phyloP scores from a whole-genome alignment of 2,329 filamentous ascomycete genomes.

The Penicillium sp. region DNA sequence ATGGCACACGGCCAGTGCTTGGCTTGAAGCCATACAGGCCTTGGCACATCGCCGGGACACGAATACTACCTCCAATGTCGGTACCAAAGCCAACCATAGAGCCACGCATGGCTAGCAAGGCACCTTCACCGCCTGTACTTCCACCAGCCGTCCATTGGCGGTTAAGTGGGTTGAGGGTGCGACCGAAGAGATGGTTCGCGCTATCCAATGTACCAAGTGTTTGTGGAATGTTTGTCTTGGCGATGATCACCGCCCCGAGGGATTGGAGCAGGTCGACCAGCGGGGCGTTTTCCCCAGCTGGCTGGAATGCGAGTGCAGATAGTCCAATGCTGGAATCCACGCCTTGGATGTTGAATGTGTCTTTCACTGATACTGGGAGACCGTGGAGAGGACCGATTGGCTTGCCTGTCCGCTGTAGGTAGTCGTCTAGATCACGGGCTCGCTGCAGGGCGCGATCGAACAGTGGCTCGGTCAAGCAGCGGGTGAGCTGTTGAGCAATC shows the following conservation, averaged over 20 bases:
- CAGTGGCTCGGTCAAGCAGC: conserved; percentile 56
- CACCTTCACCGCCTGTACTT: conserved; percentile 66
- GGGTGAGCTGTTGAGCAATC: conserved; percentile 44
- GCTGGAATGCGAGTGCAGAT: conserved; percentile 60
- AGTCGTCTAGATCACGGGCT: conserved; percentile 51
- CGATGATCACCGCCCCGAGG: conserved; percentile 67
- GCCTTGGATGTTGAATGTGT: conserved; percentile 50
- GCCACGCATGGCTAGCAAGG: conserved; percentile 60
- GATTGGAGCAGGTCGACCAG: conserved; percentile 60
- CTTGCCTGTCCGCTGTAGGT: conserved; percentile 41
- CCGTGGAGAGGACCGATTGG: conserved; percentile 63
- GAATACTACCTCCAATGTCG: conserved; percentile 56
- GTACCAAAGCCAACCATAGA: conserved; percentile 63
- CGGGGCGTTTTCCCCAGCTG: conserved; percentile 57
- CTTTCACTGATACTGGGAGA: conserved; percentile 58
- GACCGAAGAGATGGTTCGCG: conserved; percentile 63
- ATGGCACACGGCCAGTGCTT: conserved; percentile 50
- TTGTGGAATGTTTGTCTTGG: conserved; percentile 70
- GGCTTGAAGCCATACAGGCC: conserved; percentile 56
- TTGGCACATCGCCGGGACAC: conserved; percentile 53
- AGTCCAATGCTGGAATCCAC: conserved; percentile 60
- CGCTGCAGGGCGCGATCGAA: conserved; percentile 52
- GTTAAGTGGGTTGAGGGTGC: conserved; percentile 65
- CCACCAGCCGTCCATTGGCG: conserved; percentile 63
- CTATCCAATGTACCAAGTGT: conserved; percentile 58